Conservation (phyloP, 2,329 filamentous ascomycete genomes). For the Chaetomiaceae sp. region DNA sequence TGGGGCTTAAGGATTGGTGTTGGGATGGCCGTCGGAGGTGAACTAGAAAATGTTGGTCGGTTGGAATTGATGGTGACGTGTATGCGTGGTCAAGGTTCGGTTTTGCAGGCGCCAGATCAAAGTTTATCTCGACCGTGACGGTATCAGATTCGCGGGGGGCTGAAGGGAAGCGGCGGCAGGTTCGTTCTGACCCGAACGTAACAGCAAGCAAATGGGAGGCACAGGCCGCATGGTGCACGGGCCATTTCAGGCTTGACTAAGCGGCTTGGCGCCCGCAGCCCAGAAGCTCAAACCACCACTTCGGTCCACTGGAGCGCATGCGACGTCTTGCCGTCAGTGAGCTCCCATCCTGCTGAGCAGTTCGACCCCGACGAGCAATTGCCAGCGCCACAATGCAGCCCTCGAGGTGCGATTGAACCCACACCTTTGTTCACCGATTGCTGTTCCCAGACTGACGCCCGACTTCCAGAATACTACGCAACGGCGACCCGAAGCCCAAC, state of each 20-base stretch:
- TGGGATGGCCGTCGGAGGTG: neutral
- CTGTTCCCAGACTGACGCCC: neutral
- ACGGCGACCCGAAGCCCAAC: conserved; percentile 56
- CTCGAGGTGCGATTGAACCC: conserved; percentile 24
- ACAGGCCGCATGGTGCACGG: conserved; percentile 10
- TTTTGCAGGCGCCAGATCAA: neutral
- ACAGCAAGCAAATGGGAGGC: conserved; percentile 3
- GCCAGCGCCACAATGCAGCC: conserved; percentile 30
- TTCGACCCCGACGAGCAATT: conserved; percentile 21
- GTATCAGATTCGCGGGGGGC: neutral
- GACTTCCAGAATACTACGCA: conserved; percentile 44
- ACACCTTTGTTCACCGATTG: too few relatives aligned
- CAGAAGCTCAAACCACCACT: conserved; percentile 6
- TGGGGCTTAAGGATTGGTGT: neutral
- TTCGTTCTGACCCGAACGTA: conserved; percentile 12
- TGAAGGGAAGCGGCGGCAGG: conserved; percentile 8
- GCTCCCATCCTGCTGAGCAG: conserved; percentile 12
- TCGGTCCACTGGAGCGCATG: neutral
- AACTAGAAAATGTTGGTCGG: neutral
- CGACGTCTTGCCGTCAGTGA: conserved; percentile 5
- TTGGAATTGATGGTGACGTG: neutral
- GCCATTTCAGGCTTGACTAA: conserved; percentile 9
- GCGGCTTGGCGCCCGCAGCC: conserved; percentile 8
- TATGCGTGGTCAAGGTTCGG: neutral
- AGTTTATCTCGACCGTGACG: neutral